Percentiles rank a stretch among this genome's conserved stretches.
These are phyloP conservation scores for Auriculariales sp. DNA, from an alignment of 768 basidiomycete species.

Conservation along the genomic window DNA sequence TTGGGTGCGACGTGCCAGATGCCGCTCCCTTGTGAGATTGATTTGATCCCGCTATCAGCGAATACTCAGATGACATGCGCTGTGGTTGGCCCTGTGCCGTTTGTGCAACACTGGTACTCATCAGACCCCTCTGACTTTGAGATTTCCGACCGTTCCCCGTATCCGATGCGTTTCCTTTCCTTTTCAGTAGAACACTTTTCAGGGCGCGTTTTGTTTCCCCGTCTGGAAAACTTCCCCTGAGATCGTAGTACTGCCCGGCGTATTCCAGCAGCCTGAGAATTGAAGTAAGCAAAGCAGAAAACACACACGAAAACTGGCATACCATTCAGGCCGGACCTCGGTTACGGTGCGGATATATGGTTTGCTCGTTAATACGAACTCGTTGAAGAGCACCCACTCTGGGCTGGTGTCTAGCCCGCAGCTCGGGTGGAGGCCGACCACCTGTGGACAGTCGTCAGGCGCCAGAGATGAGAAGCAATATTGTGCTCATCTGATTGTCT, in stretches of 20 bases:
- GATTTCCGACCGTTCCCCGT: no score
- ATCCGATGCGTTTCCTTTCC: conserved; percentile 29
- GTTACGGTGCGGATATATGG: conserved; percentile 87
- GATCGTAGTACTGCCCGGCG: conserved; percentile 56
- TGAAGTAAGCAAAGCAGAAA: background rate
- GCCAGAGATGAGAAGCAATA: background rate
- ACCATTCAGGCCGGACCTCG: conserved; percentile 81
- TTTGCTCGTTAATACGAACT: conserved; percentile 84
- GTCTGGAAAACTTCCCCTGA: conserved; percentile 42
- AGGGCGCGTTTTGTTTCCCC: conserved; percentile 60
- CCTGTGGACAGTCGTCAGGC: conserved; percentile 18
- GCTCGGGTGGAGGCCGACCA: conserved; percentile 69
- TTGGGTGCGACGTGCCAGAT: no score
- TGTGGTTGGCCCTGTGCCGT: no score
- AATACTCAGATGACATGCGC: no score
- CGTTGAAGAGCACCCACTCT: conserved; percentile 88
- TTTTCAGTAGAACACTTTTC: conserved; percentile 39
- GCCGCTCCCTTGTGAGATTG: no score
- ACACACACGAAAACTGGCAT: no score
- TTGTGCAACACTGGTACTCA: no score
- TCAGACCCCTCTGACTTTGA: no score
- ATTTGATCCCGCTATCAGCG: no score
- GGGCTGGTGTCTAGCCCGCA: conserved; percentile 79
- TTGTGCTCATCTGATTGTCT: conserved; percentile 64
- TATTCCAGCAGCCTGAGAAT: conserved; percentile 46